Evolutionary conservation across 1,284 basidiomycete species (phyloP), one percentile per base, ranked within the genome.

Genomic region (Kwoniella shivajii): DNA sequence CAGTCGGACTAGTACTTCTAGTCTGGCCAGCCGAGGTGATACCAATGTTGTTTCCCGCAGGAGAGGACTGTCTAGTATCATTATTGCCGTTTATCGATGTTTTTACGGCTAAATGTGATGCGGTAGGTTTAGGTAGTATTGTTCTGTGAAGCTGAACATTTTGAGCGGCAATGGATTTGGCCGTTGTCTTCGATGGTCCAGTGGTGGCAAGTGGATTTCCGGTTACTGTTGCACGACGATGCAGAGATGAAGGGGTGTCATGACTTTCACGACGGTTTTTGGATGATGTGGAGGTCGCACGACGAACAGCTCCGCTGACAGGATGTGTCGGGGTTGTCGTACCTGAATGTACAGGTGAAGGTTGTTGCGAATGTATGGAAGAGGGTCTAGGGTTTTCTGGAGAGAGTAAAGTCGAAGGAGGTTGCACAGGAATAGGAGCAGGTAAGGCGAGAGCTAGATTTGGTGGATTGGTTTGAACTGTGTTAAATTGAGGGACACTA

Each of bases 131-230:
- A 2, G 72, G 70, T 36, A 70, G 47, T 39, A 72, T 72, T 0
- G 68, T 60, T 20, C 72, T 53, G 11, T 67, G 63, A 31, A 61
- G 58, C 3, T 60, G 52, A 11, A 50, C 37, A 7, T 57, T 54
- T 34, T 69, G 61, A 3, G 72, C 57, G 1, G 72, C 70, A 7
- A 71, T 53, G 16, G 71, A 59, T 54, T 75, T 75, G 34, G 54
- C 49, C 0, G 67, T 56, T 27, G 68, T 71, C 34, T 64, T 63
- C 11, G 71, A 70, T 13, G 64, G 55, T 9, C 64, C 43, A 38
- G 42, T 22, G 18, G 61, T 6, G 61, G 67, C 47, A 64, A 61
- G 24, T 11, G 56, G 33, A 5, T 50, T 34, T 3, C 59, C 55
- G 1, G 65, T 64, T 2, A 71, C 55, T 1, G 71, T 70, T 0